Evolutionary conservation across 139 green algal genomes (phyloP), one percentile per base, ranked within the genome.

Genomic region (Edaphochlamys debaryana): DNA sequence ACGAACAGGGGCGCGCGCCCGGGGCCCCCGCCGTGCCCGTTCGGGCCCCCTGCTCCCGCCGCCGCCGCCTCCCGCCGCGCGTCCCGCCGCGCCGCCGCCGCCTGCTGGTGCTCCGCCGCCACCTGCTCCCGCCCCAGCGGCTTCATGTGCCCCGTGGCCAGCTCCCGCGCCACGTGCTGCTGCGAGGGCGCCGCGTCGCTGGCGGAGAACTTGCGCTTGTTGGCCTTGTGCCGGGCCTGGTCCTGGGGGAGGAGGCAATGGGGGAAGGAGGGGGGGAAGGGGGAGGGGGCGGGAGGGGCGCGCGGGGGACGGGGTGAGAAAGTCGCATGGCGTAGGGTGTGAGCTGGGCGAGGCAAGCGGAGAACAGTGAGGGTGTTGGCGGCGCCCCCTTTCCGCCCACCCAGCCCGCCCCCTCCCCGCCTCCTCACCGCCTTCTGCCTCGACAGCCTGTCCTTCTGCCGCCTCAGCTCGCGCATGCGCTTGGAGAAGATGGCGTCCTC

Each of bases 401-500:
- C 41, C 41, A 8, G 4, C 41, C 27, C 68, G 41, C 68, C 68
- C 41, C 41, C 6, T 37, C 50, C 32, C 71, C 50, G 20, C 32
- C 17, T 19, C 7, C 82, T 41, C 63, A 83, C 74, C 58, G 74
- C 34, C 68, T 60, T 78, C 69, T 88, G 84, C 22, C 84, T 37
- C 36, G 42, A 29, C 42, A 85, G 15, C 20, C 82, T 38, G 36
- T 85, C 86, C 68, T 86, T 79, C 82, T 87, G 86, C n/a, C 82
- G 58, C 40, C 73, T 32, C 58, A 96, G 89, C 80, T 98, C 87
- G 38, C 94, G 88, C 80, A 94, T 93, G 41, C 97, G 92, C 86
- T 98, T 98, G 70, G 93, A 84, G 87, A 99, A 99, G 85, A 99
- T 99, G 48, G 86, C 85, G 62, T 99, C 96, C 90, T 99, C 97